Base-by-base conservation (phyloP, 768 basidiomycete genomes). In the Phlegmacium glaucopus region DNA sequence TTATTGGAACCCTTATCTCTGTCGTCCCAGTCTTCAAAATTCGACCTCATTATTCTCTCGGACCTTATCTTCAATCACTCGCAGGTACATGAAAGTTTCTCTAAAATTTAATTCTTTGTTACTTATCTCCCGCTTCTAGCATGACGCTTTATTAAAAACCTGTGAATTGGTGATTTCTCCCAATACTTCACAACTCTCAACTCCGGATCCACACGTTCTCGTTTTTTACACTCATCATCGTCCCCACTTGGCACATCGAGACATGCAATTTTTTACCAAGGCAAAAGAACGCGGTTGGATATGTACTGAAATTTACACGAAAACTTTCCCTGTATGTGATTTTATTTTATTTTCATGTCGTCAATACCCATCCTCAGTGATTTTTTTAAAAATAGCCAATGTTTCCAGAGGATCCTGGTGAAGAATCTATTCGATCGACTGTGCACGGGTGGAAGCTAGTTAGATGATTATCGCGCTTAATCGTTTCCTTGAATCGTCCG, bases 11-110 rank as follows among this genome's bases (percentile, higher is more conserved):
- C 60, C 6, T 56, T 69, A 8, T 54, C 59, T 42, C 7, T 39
- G 11, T 26, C 32, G 11, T 40, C 48, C 37, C 25, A 40, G 16
- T 51, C 51, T 18, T 34, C 55, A 3, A 66, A 68, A 26, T 97
- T 90, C 58, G 83, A 95, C 57, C 59, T 95, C 16, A 76, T 97
- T 45, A 83, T 98, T 50, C 73, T 97, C 47, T 94, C 92, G 1
- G 94, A 98, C 67, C 80, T 98, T 28, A 80, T 97, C 28, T 96
- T 95, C 67, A 96, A 94, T 56, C 94, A 95, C 56, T 93, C 93
- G 1, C 91, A 94, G 72, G 91, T 87, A 51, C 29, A 34, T 34
- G 32, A n/a, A 34, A 6, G 6, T 12, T 1, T 16, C 25, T 17
- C 22, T 36, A 42, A 13, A 8, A 11, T 40, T 44, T 39, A 53